phyloP scores from a whole-genome alignment of 2,329 filamentous ascomycete genomes.

The Pseudogymnoascus sp. region DNA sequence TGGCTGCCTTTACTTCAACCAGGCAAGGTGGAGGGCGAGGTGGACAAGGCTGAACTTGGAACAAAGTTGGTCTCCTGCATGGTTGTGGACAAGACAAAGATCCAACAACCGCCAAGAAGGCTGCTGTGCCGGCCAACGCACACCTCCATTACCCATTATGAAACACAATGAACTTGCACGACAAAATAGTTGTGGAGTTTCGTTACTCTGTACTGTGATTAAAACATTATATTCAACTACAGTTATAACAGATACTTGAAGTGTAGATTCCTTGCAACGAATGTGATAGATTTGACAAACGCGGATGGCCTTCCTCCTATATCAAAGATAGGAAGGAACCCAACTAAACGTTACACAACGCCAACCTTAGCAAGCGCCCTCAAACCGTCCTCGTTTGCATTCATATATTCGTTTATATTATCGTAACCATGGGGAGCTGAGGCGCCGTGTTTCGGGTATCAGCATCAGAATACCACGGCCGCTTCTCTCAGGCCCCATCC shows the following conservation, averaged over 20 bases:
- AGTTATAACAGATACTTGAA: neutral
- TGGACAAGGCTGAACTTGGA: conserved; percentile 6
- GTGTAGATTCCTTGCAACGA: neutral
- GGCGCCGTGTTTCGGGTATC: conserved; percentile 1
- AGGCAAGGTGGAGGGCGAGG: neutral
- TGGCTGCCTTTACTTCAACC: neutral
- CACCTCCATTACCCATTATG: conserved; percentile 3
- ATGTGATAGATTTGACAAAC: conserved; percentile 1
- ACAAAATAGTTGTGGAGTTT: neutral
- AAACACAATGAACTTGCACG: neutral
- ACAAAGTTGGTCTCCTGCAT: neutral
- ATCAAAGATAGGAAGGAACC: neutral
- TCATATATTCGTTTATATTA: conserved; percentile 1
- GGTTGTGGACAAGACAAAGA: neutral
- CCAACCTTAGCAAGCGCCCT: neutral
- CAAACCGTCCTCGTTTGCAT: neutral
- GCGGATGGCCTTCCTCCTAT: neutral
- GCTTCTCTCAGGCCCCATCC: neutral
- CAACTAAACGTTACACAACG: neutral
- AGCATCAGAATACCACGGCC: neutral
- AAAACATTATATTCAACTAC: neutral
- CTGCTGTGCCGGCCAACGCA: neutral
- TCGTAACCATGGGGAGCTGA: neutral
- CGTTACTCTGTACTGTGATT: neutral
- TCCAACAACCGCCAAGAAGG: neutral